phyloP scores from a whole-genome alignment of 2,329 filamentous ascomycete genomes.

The Botrytis deweyae region DNA sequence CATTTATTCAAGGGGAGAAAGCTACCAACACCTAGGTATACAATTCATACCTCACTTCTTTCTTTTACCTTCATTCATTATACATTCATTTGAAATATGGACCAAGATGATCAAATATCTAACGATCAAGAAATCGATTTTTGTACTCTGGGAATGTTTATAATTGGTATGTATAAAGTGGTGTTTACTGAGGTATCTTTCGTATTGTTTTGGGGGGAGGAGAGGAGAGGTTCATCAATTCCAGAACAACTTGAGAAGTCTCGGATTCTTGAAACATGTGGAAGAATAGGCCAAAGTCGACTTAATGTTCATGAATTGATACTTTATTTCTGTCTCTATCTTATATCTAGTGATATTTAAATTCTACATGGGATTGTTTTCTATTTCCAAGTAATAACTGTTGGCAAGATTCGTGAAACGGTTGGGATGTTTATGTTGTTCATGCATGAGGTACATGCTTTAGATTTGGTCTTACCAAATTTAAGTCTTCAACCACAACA shows the following conservation, averaged over 20 bases:
- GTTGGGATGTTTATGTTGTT: constrained; percentile 13
- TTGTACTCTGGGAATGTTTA: constrained; percentile 71
- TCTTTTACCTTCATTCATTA: not conserved
- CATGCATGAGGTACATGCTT: constrained; percentile 3
- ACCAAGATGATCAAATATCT: constrained; percentile 31
- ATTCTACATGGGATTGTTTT: not conserved
- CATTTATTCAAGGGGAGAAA: not conserved
- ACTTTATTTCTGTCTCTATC: no score
- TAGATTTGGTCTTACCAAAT: not conserved
- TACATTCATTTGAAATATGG: constrained; percentile 1
- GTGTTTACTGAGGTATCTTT: not conserved
- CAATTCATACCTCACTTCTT: not conserved
- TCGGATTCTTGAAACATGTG: not conserved
- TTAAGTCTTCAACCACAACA: not conserved
- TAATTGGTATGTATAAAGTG: constrained; percentile 56
- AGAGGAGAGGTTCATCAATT: not conserved
- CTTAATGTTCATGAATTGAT: not conserved
- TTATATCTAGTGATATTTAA: not conserved
- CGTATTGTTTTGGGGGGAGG: not conserved
- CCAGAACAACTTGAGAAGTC: constrained; percentile 12
- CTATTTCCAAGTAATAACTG: not conserved
- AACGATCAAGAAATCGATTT: constrained; percentile 56
- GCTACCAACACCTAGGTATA: not conserved
- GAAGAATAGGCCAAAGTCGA: not conserved
- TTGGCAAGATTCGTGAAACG: constrained; percentile 5